Conservation (phyloP, 1,284 basidiomycete species). For the Xerocomus amazonicus region DNA sequence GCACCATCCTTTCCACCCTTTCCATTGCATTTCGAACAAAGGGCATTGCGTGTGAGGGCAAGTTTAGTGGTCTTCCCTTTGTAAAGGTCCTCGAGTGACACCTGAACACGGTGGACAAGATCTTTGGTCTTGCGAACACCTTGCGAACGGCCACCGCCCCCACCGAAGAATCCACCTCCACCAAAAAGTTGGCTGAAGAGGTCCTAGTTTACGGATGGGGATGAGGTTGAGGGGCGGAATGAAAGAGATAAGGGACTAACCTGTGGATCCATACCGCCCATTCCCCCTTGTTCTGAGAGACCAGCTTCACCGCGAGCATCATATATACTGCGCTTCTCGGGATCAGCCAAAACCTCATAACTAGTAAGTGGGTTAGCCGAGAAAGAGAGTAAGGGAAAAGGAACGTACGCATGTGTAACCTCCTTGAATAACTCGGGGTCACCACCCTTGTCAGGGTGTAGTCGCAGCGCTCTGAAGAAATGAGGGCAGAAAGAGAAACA, state of each 20-base stretch:
- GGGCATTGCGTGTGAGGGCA: slow-evolving; percentile 91
- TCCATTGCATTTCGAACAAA: slow-evolving; percentile 92
- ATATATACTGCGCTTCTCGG: slow-evolving; percentile 82
- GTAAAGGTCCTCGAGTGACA: slow-evolving; percentile 97
- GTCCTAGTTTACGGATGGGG: slow-evolving; percentile 54
- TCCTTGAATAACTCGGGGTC: slow-evolving; percentile 98
- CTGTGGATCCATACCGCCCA: slow-evolving; percentile 96
- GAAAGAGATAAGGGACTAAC: slow-evolving; percentile 37
- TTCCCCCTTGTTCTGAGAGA: slow-evolving; percentile 80
- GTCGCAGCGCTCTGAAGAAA: slow-evolving; percentile 68
- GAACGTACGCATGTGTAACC: slow-evolving; percentile 88
- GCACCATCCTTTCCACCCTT: slow-evolving; percentile 98
- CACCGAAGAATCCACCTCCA: slow-evolving; percentile 51
- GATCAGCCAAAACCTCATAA: slow-evolving; percentile 93
- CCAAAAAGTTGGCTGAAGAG: slow-evolving; percentile 96
- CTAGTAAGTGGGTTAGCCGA: slow-evolving; percentile 38
- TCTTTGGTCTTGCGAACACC: slow-evolving; percentile 99
- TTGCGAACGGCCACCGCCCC: slow-evolving; percentile 57
- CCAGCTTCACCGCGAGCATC: slow-evolving; percentile 95
- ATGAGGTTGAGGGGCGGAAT: neutral
- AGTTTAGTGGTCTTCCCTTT: slow-evolving; percentile 98
- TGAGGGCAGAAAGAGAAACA: slow-evolving; percentile 6
- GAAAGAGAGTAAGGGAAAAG: slow-evolving; percentile 29
- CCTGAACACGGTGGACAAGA: slow-evolving; percentile 94
- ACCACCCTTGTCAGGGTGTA: slow-evolving; percentile 97